These are phyloP conservation scores for Ogataea henricii DNA, from an alignment of 805 yeast species.

Conservation along the genomic window DNA sequence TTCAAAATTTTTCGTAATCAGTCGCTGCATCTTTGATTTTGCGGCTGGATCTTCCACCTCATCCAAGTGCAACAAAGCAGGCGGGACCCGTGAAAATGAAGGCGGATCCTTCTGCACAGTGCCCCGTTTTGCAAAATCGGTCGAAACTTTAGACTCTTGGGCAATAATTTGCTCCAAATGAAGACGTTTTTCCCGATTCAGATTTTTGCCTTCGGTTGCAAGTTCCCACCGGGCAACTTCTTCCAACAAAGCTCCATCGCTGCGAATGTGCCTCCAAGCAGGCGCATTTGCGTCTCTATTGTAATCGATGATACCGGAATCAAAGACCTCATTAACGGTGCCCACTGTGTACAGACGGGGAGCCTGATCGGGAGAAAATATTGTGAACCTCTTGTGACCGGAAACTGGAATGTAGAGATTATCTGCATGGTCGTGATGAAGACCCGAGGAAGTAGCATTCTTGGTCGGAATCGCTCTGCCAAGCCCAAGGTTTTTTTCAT, in stretches of 20 bases:
- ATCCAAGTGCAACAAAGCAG: constrained; percentile 60
- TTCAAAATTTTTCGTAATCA: constrained; percentile 50
- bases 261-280: constrained; percentile 60
- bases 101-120: constrained; percentile 55
- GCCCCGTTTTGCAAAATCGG: constrained; percentile 17
- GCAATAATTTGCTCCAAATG: constrained; percentile 30
- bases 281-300: constrained; percentile 54
- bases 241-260: constrained; percentile 60
- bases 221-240: constrained; percentile 50
- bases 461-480: constrained; percentile 57
- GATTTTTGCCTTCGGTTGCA: constrained; percentile 13
- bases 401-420: constrained; percentile 62
- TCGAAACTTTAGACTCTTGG: constrained; percentile 29
- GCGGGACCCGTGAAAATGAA: constrained; percentile 66
- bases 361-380: constrained; percentile 66
- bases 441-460: constrained; percentile 63
- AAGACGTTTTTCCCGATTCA: constrained; percentile 30
- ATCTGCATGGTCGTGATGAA: constrained; percentile 83
- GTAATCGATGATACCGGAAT: constrained; percentile 72
- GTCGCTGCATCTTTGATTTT: constrained; percentile 32
- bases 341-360: constrained; percentile 65
- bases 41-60: constrained; percentile 41
- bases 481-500: constrained; percentile 38
- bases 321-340: constrained; percentile 48
- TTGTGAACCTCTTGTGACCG: constrained; percentile 67